Conservation (phyloP, 2,329 filamentous ascomycete species). For the Diplodia sapinea region DNA sequence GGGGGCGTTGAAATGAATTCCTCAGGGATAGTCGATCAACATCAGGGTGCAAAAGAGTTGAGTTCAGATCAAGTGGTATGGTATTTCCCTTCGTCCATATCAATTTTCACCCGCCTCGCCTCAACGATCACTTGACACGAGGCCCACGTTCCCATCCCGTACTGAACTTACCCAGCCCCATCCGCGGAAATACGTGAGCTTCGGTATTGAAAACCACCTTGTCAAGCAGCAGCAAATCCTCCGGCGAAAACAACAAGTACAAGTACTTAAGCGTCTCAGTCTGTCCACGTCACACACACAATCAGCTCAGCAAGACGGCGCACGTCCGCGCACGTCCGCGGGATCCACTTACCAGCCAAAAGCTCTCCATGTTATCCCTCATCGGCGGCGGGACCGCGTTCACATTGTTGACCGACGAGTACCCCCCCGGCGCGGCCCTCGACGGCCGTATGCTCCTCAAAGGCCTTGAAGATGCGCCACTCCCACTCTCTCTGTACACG, state of each 20-base stretch:
- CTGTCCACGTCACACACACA: no score
- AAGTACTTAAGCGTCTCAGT: constrained; percentile 98
- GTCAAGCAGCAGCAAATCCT: constrained; percentile 81
- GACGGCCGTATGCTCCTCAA: constrained; percentile 83
- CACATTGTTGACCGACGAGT: constrained; percentile 82
- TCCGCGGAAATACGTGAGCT: constrained; percentile 86
- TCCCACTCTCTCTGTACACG: constrained; percentile 94
- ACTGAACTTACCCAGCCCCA: constrained; percentile 76
- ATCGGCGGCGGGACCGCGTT: constrained; percentile 70
- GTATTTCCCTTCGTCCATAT: no score
- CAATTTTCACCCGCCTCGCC: no score
- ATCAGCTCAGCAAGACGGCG: no score
- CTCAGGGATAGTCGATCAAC: no score
- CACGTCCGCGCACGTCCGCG: no score
- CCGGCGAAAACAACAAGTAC: constrained; percentile 88
- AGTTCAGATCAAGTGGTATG: no score
- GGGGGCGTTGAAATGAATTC: no score
- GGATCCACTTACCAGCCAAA: constrained; percentile 70
- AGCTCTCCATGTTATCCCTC: constrained; percentile 97
- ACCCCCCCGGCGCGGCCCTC: constrained; percentile 74
- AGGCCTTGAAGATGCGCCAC: constrained; percentile 97
- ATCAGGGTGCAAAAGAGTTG: no score
- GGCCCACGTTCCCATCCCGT: constrained; percentile 71
- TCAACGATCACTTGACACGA: no score
- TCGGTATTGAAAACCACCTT: constrained; percentile 95